Conservation (phyloP, 2,329 filamentous ascomycete genomes). For the Chaetomium strumarium region DNA sequence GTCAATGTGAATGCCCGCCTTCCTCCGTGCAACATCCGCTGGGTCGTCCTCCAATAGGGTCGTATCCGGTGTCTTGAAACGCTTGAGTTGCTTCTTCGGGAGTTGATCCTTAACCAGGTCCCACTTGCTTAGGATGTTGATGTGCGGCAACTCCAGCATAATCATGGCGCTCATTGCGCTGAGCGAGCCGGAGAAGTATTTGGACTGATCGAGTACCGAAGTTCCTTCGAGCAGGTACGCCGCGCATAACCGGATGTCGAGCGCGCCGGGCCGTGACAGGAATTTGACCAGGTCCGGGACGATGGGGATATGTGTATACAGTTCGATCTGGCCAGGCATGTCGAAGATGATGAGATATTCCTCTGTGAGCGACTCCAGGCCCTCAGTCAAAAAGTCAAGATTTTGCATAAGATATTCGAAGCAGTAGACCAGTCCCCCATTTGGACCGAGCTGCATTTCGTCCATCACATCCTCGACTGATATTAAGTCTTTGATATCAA, state of each 20-base stretch:
- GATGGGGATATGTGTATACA: slow-evolving; percentile 95
- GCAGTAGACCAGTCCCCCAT: slow-evolving; percentile 91
- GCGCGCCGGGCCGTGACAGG: slow-evolving; percentile 67
- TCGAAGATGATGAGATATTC: slow-evolving; percentile 98
- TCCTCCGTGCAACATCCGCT: slow-evolving; percentile 42
- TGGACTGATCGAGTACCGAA: slow-evolving; percentile 90
- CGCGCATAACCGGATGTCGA: slow-evolving; percentile 89
- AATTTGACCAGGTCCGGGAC: slow-evolving; percentile 78
- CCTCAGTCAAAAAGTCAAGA: slow-evolving; percentile 82
- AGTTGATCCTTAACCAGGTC: slow-evolving; percentile 89
- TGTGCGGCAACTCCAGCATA: slow-evolving; percentile 93
- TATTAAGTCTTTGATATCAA: slow-evolving; percentile 94
- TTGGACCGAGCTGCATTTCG: slow-evolving; percentile 82
- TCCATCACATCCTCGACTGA: slow-evolving; percentile 95
- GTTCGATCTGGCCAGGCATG: slow-evolving; percentile 97
- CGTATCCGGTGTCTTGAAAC: slow-evolving; percentile 83
- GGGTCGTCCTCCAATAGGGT: slow-evolving; percentile 77
- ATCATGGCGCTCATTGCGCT: slow-evolving; percentile 99
- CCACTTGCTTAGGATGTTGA: slow-evolving; percentile 98
- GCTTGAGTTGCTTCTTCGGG: slow-evolving; percentile 78
- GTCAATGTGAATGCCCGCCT: slow-evolving; percentile 39
- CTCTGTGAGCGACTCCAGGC: slow-evolving; percentile 78
- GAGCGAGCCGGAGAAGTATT: slow-evolving; percentile 93
- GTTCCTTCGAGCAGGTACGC: slow-evolving; percentile 93
- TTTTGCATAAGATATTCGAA: slow-evolving; percentile 96